Conservation (phyloP, 805 yeast genomes). For the Candida schatavii region DNA sequence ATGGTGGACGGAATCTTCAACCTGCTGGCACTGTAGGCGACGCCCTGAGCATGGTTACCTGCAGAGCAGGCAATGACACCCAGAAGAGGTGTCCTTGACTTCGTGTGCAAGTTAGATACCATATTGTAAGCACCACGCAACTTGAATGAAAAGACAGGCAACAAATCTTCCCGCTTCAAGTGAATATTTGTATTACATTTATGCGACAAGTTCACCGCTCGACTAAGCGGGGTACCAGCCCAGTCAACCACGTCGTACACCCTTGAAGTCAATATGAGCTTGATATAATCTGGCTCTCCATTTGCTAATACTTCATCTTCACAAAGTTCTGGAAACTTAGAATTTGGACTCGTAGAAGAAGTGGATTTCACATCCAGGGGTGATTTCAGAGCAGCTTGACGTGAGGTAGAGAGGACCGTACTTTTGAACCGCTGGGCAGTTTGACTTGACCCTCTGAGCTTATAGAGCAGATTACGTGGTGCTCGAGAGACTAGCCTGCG, state of each 20-base stretch:
- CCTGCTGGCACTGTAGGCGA: conserved; percentile 84
- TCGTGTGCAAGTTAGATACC: conserved; percentile 80
- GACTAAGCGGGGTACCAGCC: conserved; percentile 76
- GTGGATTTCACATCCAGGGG: too few relatives aligned
- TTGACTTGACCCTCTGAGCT: too few relatives aligned
- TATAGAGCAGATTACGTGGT: too few relatives aligned
- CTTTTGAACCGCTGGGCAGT: too few relatives aligned
- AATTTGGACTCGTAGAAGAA: too few relatives aligned
- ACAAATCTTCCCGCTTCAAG: conserved; percentile 86
- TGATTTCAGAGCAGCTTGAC: too few relatives aligned
- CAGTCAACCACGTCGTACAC: conserved; percentile 88
- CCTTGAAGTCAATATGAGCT: conserved; percentile 83
- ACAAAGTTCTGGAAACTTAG: conserved; percentile 45
- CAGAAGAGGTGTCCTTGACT: conserved; percentile 52
- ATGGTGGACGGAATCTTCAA: conserved; percentile 91
- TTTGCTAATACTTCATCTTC: conserved; percentile 52
- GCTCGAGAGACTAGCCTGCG: too few relatives aligned
- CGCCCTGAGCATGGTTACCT: conserved; percentile 99
- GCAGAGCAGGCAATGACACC: conserved; percentile 99
- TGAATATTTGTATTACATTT: conserved; percentile 72
- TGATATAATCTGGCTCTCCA: conserved; percentile 87
- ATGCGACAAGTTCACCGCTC: conserved; percentile 71
- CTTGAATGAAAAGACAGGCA: conserved; percentile 95
- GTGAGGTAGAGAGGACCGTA: too few relatives aligned
- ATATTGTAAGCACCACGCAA: conserved; percentile 96